Percentiles rank a stretch among this genome's conserved stretches.
phyloP scores from a whole-genome alignment of 371 early-diverging fungal species.

The Mucor velutinosus region DNA sequence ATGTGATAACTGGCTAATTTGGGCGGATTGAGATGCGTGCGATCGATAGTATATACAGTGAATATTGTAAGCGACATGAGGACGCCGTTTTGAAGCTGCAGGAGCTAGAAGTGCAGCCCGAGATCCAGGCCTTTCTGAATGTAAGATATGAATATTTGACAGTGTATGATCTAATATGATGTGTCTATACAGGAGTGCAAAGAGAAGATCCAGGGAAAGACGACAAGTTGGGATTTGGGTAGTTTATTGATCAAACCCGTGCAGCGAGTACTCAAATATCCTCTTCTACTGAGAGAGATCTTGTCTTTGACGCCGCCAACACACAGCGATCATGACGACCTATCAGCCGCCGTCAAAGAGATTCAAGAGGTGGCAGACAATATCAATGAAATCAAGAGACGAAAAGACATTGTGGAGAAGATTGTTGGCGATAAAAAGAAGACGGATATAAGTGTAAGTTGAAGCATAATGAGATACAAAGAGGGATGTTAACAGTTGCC shows the following conservation, averaged over 20 bases:
- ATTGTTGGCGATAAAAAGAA: slow-evolving; percentile 77
- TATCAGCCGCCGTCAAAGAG: slow-evolving; percentile 54
- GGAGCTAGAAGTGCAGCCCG: slow-evolving; percentile 54
- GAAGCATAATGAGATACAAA: background rate
- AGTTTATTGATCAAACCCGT: slow-evolving; percentile 88
- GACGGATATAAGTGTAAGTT: slow-evolving; percentile 63
- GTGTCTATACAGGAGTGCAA: slow-evolving; percentile 46
- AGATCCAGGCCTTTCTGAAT: slow-evolving; percentile 56
- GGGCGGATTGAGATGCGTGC: slow-evolving; percentile 34
- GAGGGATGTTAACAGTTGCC: background rate
- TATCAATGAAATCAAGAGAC: slow-evolving; percentile 84
- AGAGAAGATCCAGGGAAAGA: slow-evolving; percentile 60
- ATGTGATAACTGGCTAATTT: background rate
- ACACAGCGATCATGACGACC: slow-evolving; percentile 62
- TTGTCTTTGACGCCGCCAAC: slow-evolving; percentile 57
- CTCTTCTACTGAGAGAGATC: slow-evolving; percentile 60
- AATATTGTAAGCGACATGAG: slow-evolving; percentile 81
- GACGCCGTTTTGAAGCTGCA: slow-evolving; percentile 62
- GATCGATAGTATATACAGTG: slow-evolving; percentile 67
- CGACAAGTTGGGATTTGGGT: slow-evolving; percentile 81
- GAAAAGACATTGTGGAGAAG: slow-evolving; percentile 86
- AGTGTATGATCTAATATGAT: background rate
- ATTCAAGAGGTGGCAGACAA: slow-evolving; percentile 77
- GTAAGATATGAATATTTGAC: slow-evolving; percentile 17
- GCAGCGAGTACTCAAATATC: slow-evolving; percentile 89